phyloP scores from a whole-genome alignment of 2,329 filamentous ascomycete genomes.

The Aspergillus sp. region DNA sequence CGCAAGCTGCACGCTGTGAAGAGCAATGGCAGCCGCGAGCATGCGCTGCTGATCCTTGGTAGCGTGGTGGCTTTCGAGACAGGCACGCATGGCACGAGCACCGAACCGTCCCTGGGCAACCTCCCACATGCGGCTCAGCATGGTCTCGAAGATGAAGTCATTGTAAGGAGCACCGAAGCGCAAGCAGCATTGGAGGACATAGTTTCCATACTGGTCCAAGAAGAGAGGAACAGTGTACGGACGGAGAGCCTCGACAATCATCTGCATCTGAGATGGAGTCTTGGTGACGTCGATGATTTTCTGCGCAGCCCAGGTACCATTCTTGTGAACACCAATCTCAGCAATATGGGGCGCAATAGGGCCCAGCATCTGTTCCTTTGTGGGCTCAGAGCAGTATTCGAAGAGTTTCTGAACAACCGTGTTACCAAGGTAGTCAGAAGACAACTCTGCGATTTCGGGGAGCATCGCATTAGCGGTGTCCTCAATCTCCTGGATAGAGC shows the following conservation, averaged over 20 bases:
- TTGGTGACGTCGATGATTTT: constrained; percentile 98
- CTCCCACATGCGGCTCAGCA: constrained; percentile 92
- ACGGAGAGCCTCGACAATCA: constrained; percentile 77
- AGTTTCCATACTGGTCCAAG: constrained; percentile 97
- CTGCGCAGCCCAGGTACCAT: constrained; percentile 97
- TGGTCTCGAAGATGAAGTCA: constrained; percentile 96
- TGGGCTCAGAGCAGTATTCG: constrained; percentile 84
- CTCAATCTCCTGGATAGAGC: constrained; percentile 81
- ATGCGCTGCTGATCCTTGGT: constrained; percentile 93
- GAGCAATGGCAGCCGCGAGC: constrained; percentile 88
- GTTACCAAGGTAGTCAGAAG: constrained; percentile 95
- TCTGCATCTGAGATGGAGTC: constrained; percentile 69
- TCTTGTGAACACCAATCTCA: constrained; percentile 97
- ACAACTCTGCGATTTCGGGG: constrained; percentile 87
- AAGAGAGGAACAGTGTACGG: constrained; percentile 87
- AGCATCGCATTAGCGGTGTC: constrained; percentile 89
- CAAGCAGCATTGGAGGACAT: constrained; percentile 92
- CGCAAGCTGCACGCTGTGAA: constrained; percentile 92
- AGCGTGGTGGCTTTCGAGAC: constrained; percentile 89
- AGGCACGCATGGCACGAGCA: constrained; percentile 91
- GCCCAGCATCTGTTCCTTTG: constrained; percentile 83
- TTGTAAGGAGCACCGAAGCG: constrained; percentile 86
- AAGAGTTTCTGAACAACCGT: constrained; percentile 99
- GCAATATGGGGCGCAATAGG: constrained; percentile 87
- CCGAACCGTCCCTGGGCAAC: constrained; percentile 88